Evolutionary conservation across 1,139 yeast species (phyloP).

Genomic region (Saccharomycopsis phalli): DNA sequence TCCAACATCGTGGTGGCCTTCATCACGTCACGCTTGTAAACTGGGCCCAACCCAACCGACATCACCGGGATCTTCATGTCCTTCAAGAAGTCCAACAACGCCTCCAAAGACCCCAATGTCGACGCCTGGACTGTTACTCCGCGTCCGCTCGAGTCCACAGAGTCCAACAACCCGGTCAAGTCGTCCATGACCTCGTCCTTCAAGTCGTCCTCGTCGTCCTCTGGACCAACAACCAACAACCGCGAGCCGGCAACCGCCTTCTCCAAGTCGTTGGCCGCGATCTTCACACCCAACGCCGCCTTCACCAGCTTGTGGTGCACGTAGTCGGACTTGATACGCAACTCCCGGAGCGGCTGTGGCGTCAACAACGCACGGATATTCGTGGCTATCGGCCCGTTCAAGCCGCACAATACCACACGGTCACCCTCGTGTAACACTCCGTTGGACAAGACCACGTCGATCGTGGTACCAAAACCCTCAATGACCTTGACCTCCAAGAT

Average conservation of each 20-base stretch:
- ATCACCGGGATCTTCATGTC: conserved; percentile 98
- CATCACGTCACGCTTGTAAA: conserved; percentile 95
- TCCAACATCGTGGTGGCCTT: conserved; percentile 95
- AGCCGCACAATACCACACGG: conserved; percentile 89
- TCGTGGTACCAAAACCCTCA: conserved; percentile 98
- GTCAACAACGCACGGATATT: conserved; percentile 91
- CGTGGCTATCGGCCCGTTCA: conserved; percentile 98
- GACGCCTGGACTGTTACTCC: conserved; percentile 99
- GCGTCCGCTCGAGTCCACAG: conserved; percentile 87
- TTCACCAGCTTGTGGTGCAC: conserved; percentile 95
- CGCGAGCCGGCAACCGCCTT: conserved; percentile 99
- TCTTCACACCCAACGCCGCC: conserved; percentile 98
- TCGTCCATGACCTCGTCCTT: conserved; percentile 99
- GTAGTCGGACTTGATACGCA: conserved; percentile 91
- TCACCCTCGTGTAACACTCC: conserved; percentile 95
- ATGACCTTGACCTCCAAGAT: conserved; percentile 96
- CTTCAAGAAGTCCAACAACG: conserved; percentile 90
- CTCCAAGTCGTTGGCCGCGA: conserved; percentile 94
- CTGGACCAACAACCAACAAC: conserved; percentile 89
- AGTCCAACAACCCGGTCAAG: conserved; percentile 85
- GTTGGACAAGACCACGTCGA: conserved; percentile 92
- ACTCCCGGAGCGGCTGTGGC: conserved; percentile 94
- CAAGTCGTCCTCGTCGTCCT: conserved; percentile 93
- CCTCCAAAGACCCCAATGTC: conserved; percentile 95
- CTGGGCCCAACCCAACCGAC: conserved; percentile 98